phyloP scores from a whole-genome alignment of 148 eudicot species.

The Arbutus unedo region DNA sequence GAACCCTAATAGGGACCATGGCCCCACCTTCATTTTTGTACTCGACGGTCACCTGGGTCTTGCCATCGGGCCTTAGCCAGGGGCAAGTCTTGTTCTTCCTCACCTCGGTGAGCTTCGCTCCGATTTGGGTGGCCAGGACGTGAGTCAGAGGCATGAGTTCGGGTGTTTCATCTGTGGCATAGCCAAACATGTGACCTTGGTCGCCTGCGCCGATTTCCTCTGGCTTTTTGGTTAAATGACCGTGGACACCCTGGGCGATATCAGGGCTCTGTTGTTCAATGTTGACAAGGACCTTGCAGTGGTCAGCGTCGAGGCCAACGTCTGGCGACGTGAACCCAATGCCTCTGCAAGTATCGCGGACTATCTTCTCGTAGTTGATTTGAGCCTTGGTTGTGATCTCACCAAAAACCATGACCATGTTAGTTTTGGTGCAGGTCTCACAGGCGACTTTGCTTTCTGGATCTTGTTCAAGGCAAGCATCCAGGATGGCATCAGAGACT shows the following conservation, averaged over 20 bases:
- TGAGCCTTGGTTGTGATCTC: constrained; percentile 50
- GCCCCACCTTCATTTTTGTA: constrained; percentile 43
- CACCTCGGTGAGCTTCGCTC: constrained; percentile 49
- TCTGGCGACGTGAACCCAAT: constrained; percentile 46
- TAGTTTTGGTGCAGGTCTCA: constrained; percentile 47
- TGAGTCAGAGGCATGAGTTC: constrained; percentile 52
- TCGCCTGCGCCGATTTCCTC: constrained; percentile 56
- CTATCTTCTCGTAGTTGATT: constrained; percentile 41
- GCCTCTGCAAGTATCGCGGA: constrained; percentile 44
- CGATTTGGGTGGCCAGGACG: constrained; percentile 45
- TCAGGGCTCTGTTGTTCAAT: constrained; percentile 46
- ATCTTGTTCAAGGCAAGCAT: constrained; percentile 51
- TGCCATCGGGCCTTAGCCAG: constrained; percentile 49
- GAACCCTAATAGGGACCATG: constrained; percentile 45
- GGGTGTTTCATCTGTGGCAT: constrained; percentile 47
- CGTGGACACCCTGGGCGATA: constrained; percentile 49
- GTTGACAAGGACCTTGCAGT: constrained; percentile 50
- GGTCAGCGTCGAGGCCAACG: constrained; percentile 50
- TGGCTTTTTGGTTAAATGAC: constrained; percentile 48
- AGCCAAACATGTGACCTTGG: constrained; percentile 49
- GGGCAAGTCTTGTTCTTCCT: constrained; percentile 48
- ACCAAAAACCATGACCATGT: constrained; percentile 47
- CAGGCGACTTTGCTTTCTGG: constrained; percentile 52
- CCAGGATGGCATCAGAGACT: constrained; percentile 50
- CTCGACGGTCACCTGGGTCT: constrained; percentile 52